A percentile compares a stretch with the other conserved stretches of the same genome.
Conservation (phyloP, 208 protist genomes). For the Trichomonas tenax region DNA sequence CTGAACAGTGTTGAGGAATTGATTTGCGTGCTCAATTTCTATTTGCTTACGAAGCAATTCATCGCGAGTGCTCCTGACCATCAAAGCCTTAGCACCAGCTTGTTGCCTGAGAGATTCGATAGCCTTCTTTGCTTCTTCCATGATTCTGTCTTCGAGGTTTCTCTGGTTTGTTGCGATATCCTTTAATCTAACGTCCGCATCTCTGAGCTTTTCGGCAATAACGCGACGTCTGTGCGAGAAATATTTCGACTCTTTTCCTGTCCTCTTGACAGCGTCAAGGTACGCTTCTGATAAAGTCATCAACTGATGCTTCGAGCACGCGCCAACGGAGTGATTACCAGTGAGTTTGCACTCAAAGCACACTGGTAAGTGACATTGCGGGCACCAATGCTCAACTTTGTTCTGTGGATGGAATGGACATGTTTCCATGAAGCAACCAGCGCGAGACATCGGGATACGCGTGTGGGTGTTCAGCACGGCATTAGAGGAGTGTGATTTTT, state of each 20-base stretch:
- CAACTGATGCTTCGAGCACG: neutral
- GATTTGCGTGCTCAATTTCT: neutral
- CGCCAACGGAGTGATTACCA: neutral
- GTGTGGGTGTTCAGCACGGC: neutral
- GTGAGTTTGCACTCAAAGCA: neutral
- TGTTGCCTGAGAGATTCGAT: neutral
- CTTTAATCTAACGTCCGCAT: neutral
- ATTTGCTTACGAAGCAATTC: neutral
- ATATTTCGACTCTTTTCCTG: neutral
- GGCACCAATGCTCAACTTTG: neutral
- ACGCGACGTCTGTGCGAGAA: neutral
- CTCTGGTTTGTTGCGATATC: neutral
- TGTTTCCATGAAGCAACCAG: neutral
- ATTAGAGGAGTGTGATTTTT: neutral
- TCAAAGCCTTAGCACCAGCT: neutral
- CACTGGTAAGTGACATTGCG: neutral
- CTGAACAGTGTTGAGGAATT: neutral
- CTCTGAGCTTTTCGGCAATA: neutral
- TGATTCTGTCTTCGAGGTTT: neutral
- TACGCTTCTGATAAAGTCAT: neutral
- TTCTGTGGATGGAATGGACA: neutral
- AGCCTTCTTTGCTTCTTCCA: neutral
- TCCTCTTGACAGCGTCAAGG: neutral
- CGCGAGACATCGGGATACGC: neutral
- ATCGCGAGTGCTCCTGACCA: neutral